These are phyloP conservation scores for Parasitella parasitica DNA, from an alignment of 371 early-diverging fungal genomes.

Conservation along the genomic window DNA sequence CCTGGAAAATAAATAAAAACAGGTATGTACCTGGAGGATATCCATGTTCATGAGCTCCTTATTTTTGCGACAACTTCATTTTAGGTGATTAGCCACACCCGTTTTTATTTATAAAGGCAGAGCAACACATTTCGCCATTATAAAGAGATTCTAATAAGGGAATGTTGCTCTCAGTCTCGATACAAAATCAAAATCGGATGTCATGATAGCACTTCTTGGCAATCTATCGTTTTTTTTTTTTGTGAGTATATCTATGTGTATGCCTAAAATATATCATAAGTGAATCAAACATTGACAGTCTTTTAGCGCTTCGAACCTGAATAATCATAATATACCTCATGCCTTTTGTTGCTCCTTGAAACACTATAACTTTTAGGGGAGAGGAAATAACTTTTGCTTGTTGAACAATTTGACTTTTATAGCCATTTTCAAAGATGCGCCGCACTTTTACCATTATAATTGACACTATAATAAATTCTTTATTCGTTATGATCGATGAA, in stretches of 20 bases:
- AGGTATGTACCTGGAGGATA: no score
- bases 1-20: no score
- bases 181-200: not conserved
- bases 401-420: not conserved
- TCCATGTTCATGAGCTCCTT: not conserved
- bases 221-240: not conserved
- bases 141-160: not conserved
- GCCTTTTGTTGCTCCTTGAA: no score
- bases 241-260: no score
- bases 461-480: not conserved
- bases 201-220: not conserved
- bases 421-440: not conserved
- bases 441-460: not conserved
- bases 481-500: not conserved
- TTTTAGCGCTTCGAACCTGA: no score
- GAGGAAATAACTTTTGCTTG: not conserved
- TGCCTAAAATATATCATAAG: not conserved
- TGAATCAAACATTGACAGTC: not conserved
- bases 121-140: not conserved
- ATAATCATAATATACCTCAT: no score
- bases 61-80: not conserved
- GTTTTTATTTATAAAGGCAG: not conserved
- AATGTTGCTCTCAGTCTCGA: not conserved
- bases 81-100: not conserved
- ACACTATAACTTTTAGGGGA: no score